Conservation (phyloP, 2,329 filamentous ascomycete species). For the Sporothrix inflata region DNA sequence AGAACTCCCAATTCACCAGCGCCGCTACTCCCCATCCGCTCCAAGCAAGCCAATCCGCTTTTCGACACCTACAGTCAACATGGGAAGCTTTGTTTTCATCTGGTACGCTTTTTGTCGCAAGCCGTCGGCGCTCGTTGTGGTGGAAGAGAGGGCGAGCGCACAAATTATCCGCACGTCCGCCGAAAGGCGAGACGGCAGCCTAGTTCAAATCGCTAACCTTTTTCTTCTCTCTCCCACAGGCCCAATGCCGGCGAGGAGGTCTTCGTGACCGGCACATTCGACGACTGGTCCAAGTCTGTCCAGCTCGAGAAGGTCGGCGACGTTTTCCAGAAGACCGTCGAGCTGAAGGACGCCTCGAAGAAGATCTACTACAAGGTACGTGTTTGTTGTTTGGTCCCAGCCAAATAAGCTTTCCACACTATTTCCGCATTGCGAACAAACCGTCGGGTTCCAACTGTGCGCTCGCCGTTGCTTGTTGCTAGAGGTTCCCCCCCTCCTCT, state of each 20-base stretch:
- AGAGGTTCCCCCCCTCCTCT: neutral
- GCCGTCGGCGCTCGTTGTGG: neutral
- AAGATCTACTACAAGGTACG: conserved; percentile 95
- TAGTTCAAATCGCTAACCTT: neutral
- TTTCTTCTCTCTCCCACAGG: conserved; percentile 55
- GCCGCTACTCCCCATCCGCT: neutral
- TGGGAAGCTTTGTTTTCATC: conserved; percentile 72
- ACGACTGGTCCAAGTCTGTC: conserved; percentile 88
- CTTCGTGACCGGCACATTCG: conserved; percentile 94
- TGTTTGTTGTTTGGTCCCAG: neutral
- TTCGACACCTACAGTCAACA: conserved; percentile 38
- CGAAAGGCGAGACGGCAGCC: neutral
- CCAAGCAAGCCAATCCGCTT: neutral
- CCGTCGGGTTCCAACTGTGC: neutral
- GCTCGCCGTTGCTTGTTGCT: neutral
- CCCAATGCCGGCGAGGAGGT: conserved; percentile 82
- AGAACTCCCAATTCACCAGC: neutral
- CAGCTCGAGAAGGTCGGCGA: conserved; percentile 76
- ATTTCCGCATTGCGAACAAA: neutral
- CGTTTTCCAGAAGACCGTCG: conserved; percentile 79
- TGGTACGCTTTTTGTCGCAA: conserved; percentile 52
- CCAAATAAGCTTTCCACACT: neutral
- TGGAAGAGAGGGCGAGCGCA: neutral
- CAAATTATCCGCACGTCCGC: neutral
- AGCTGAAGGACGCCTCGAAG: conserved; percentile 64